Evolutionary conservation across 441 rosid species (phyloP).

Genomic region (Erodium texanum): DNA sequence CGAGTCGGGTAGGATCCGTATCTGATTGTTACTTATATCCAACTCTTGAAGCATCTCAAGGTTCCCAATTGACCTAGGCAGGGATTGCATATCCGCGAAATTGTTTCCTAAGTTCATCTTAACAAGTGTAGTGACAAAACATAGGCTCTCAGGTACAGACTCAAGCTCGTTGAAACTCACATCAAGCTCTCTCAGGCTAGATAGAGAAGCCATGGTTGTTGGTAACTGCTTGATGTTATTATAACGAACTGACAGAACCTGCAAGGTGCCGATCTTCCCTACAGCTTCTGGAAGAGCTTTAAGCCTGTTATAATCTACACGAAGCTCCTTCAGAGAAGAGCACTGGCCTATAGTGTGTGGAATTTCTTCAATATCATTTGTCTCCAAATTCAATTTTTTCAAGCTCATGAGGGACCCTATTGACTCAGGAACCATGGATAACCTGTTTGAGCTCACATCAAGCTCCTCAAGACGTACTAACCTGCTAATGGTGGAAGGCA

Average conservation of each 20-base stretch:
- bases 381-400: conserved; percentile 62
- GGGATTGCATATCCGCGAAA: conserved; percentile 68
- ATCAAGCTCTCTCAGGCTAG: conserved; percentile 69
- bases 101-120: conserved; percentile 89
- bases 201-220: conserved; percentile 77
- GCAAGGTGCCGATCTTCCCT: conserved; percentile 68
- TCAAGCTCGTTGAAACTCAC: conserved; percentile 97
- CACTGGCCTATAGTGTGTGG: conserved; percentile 71
- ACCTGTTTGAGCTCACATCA: conserved; percentile 65
- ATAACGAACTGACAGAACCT: conserved; percentile 71
- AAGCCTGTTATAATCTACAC: conserved; percentile 75
- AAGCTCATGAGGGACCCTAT: conserved; percentile 63
- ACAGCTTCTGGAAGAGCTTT: conserved; percentile 97
- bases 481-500: conserved; percentile 54
- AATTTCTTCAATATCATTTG: conserved; percentile 75
- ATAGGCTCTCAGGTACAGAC: conserved; percentile 86
- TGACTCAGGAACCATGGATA: conserved; percentile 49
- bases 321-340: conserved; percentile 57
- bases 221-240: conserved; percentile 83
- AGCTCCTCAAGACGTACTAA: conserved; percentile 71
- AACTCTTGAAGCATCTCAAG: conserved; percentile 87
- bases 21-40: conserved; percentile 93
- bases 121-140: conserved; percentile 70
- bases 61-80: conserved; percentile 87
- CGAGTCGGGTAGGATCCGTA: conserved; percentile 79